Evolutionary conservation across 352 stramenopile genomes (phyloP), one percentile per base, ranked within the genome.

Genomic region (Pythium utonaiense): DNA sequence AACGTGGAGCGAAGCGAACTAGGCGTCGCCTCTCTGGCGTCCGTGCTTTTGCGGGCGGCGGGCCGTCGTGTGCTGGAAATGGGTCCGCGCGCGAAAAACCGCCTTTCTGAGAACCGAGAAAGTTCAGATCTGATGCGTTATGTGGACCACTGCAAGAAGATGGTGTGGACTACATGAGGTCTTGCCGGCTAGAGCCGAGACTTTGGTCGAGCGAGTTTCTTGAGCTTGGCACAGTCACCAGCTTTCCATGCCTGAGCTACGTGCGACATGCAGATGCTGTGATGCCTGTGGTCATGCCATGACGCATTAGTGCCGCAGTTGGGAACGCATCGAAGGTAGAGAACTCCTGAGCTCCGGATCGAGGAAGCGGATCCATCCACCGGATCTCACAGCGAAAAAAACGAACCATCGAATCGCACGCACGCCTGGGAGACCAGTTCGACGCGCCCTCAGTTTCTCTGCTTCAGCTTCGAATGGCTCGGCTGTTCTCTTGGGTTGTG

Each of bases 81-180:
- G 47, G 47, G 47, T 53, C 47, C 47, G 47, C 47, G 47, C 47
- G 27, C 47, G 31, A 53, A 57, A 47, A 45, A 19, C 13, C 31
- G 36, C 31, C 21, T 30, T n/a, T 22, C n/a, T 40, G 16, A 36
- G 50, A 25, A 38, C 47, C 16, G 17, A 19, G 3, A 22, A 31
- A 28, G 42, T 31, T 31, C 22, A 53, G 28, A 31, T 38, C 47
- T 53, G 47, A 53, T n/a, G 2, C 27, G 27, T 40, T 24, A 25
- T 53, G 47, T 53, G 47, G 47, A 38, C 47, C 47, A 53, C 47
- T 7, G 38, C 45, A 52, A n/a, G 22, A 34, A 9, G 21, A 5
- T 44, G 10, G 9, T 44, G 36, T 44, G 36, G 36, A 44, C 36
- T 8, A 44, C 36, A 44, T 22, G 9, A 40, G 17, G 17, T 40